A percentile compares a stretch with the other conserved stretches of the same genome.
These are phyloP conservation scores for Aspergillus ustus DNA, from an alignment of 2,329 filamentous ascomycete genomes.

Conservation along the genomic window DNA sequence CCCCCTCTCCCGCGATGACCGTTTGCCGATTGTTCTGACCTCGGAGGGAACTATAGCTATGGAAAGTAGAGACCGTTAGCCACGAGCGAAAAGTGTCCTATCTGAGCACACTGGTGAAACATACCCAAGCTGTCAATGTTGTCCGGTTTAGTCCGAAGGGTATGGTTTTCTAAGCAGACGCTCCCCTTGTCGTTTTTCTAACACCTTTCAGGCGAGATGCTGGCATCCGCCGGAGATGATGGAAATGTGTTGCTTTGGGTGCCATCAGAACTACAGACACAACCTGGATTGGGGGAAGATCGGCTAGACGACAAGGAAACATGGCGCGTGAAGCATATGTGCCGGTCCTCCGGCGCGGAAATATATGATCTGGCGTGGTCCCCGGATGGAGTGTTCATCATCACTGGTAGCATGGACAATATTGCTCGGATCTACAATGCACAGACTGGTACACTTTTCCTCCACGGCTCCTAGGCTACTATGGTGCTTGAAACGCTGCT, in stretches of 20 bases:
- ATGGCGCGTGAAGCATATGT: conserved; percentile 98
- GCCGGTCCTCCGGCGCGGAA: conserved; percentile 88
- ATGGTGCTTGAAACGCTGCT: conserved; percentile 20
- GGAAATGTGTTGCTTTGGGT: conserved; percentile 98
- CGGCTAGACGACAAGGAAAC: conserved; percentile 91
- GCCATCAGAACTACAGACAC: conserved; percentile 74
- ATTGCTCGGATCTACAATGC: conserved; percentile 96
- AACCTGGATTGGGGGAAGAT: conserved; percentile 77
- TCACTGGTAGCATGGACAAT: conserved; percentile 99
- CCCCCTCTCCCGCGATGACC: conserved; percentile 22
- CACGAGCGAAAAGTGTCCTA: conserved; percentile 91
- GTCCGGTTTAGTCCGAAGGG: conserved; percentile 94
- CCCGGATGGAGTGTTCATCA: conserved; percentile 94
- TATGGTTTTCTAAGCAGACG: conserved; percentile 40
- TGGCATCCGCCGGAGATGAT: conserved; percentile 95
- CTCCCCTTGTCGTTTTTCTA: conserved; percentile 23
- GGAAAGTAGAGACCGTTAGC: conserved; percentile 84
- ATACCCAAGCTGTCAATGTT: conserved; percentile 97
- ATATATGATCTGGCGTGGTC: conserved; percentile 99
- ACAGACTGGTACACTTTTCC: conserved; percentile 70
- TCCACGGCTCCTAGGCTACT: neutral
- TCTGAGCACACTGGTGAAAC: conserved; percentile 86
- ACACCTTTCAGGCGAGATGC: conserved; percentile 72
- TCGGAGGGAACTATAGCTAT: conserved; percentile 63
- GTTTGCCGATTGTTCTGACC: conserved; percentile 41